phyloP scores from a whole-genome alignment of 805 yeast species.

The Lipomyces anomalus region DNA sequence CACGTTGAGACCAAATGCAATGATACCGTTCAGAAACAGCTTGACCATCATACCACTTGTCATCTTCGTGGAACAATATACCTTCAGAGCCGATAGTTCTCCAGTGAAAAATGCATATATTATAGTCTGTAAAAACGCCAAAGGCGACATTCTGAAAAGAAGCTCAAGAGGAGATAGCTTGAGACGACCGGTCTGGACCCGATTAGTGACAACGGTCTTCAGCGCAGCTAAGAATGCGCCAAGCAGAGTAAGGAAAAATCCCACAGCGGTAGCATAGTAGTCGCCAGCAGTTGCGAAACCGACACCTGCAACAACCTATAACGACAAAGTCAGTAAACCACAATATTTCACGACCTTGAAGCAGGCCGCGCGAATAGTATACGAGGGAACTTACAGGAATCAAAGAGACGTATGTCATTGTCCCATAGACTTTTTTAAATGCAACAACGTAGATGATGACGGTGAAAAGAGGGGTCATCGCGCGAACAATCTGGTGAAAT shows the following conservation, averaged over 20 bases:
- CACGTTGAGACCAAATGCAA: constrained; percentile 29
- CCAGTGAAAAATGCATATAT: constrained; percentile 29
- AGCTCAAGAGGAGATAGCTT: constrained; percentile 27
- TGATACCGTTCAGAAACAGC: constrained; percentile 26
- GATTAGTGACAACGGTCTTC: constrained; percentile 30
- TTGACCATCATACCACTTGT: constrained; percentile 22
- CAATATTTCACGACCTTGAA: too few relatives aligned
- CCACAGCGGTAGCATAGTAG: constrained; percentile 29
- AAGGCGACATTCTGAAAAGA: constrained; percentile 29
- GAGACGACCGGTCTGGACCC: constrained; percentile 29
- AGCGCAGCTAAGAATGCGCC: constrained; percentile 29
- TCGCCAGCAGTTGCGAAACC: constrained; percentile 30
- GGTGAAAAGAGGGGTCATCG: constrained; percentile 30
- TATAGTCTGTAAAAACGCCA: constrained; percentile 27
- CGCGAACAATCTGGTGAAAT: constrained; percentile 30
- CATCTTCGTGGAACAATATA: constrained; percentile 20
- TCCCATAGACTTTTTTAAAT: constrained; percentile 27
- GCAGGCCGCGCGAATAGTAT: too few relatives aligned
- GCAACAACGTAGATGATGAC: constrained; percentile 27
- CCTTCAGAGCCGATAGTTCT: constrained; percentile 20
- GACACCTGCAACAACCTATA: constrained; percentile 30
- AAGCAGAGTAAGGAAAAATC: constrained; percentile 27
- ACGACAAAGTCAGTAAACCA: too few relatives aligned
- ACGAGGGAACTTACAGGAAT: too few relatives aligned
- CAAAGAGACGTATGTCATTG: constrained; percentile 27